Evolutionary conservation across 164 flowering plant genomes (phyloP), one percentile per base, ranked within the genome.

Genomic region (Magnolia sinica): DNA sequence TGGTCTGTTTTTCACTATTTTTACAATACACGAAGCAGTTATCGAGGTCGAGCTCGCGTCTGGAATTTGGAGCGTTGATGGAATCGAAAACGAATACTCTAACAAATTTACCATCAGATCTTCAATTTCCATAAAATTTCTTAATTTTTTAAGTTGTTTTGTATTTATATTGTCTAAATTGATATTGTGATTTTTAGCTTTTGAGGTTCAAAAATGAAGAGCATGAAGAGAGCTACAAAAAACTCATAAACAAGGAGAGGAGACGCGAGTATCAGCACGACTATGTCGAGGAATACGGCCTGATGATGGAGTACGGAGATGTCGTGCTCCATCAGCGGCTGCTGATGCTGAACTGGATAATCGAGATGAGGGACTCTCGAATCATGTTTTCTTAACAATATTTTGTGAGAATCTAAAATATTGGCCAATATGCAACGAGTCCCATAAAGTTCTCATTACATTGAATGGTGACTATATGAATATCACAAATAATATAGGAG

Each of bases 291-390:
- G 87, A 86, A 18, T 86, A 87, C 83, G 68, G 64, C 73, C 75
- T 76, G 70, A 71, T 77, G n/a, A 88, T 90, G 55, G 88, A 85
- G 14, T 82, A 78, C 70, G 93, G 93, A 29, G 85, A 83, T 31
- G 85, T 89, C 71, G 78, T 91, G 78, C 74, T 85, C 73, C 84
- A 88, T 75, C 92, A 91, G 82, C 88, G 99, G 58, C 74, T 83
- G 6, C 64, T 74, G 55, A 91, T n/a, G 90, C 90, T 91, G 63
- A 88, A 89, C 73, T 92, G 99, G 99, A 96, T 96, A 29, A 77
- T 91, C 52, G 88, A 91, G 93, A 97, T 94, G 7, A 83, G 78
- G 64, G 50, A 1, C 64, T 73, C 29, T 37, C 55, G 16, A 50
- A 50, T n/a, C 74, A 49, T 23, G 16, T 23, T 23, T 23, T 23